These are phyloP conservation scores for Lentinula aciculospora DNA, from an alignment of 768 basidiomycete species.

Conservation along the genomic window DNA sequence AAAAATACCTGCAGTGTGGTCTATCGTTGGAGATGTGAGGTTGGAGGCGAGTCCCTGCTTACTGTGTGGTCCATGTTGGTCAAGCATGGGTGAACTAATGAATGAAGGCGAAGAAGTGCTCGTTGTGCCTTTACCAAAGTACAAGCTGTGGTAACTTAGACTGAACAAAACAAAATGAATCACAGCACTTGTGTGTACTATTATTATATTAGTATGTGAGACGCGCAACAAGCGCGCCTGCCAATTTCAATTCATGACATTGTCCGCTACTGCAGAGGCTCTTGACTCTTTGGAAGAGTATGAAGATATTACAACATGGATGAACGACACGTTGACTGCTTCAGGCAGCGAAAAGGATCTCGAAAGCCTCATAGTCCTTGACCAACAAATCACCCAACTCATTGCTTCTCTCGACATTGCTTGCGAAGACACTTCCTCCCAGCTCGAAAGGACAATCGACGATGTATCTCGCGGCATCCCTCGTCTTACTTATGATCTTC, in stretches of 20 bases:
- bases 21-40: constrained; percentile 65
- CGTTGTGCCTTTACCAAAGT: constrained; percentile 47
- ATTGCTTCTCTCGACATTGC: constrained; percentile 80
- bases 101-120: constrained; percentile 31
- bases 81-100: constrained; percentile 52
- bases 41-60: constrained; percentile 76
- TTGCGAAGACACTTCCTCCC: constrained; percentile 80
- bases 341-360: constrained; percentile 24
- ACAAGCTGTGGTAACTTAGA: constrained; percentile 30
- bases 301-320: constrained; percentile 62
- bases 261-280: constrained; percentile 33
- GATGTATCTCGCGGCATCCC: constrained; percentile 91
- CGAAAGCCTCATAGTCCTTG: constrained; percentile 51
- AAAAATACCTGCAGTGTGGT: constrained; percentile 64
- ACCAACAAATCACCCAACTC: constrained; percentile 70
- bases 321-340: constrained; percentile 54
- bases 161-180: too few species aligned
- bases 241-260: constrained; percentile 10
- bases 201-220: too few species aligned
- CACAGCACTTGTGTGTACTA: too few species aligned
- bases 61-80: constrained; percentile 72
- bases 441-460: constrained; percentile 85
- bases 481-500: constrained; percentile 89
- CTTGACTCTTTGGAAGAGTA: constrained; percentile 54
- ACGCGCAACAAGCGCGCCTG: too few species aligned